A percentile compares a stretch with the other conserved stretches of the same genome.
phyloP scores from a whole-genome alignment of 306 rosid species.

The Gillenia trifoliata region DNA sequence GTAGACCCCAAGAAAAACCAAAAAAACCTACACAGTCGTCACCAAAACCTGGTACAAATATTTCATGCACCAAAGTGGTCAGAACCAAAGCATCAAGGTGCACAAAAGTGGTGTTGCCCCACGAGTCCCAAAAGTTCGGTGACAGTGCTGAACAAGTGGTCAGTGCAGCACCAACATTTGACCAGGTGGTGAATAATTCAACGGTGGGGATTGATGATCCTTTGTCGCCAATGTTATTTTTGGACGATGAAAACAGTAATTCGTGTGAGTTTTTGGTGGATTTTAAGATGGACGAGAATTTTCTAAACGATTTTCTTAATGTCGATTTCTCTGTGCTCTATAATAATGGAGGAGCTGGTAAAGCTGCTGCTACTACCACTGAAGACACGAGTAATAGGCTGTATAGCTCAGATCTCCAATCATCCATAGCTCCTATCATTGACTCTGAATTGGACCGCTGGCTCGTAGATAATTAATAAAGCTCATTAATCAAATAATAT shows the following conservation, averaged over 20 bases:
- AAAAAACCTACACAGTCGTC: not conserved
- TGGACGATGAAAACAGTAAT: slow-evolving; percentile 1
- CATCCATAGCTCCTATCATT: slow-evolving; percentile 16
- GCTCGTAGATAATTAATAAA: slow-evolving; percentile 7
- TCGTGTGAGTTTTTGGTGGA: slow-evolving; percentile 35
- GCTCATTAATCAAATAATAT: not conserved
- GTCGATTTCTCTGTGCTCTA: slow-evolving; percentile 30
- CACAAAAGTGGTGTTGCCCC: slow-evolving; percentile 34
- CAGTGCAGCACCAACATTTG: not conserved
- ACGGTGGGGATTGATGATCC: not conserved
- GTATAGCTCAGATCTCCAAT: slow-evolving; percentile 21
- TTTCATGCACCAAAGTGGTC: slow-evolving; percentile 18
- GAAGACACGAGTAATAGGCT: not conserved
- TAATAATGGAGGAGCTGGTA: slow-evolving; percentile 6
- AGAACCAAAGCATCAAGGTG: slow-evolving; percentile 55
- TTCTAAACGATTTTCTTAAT: slow-evolving; percentile 39
- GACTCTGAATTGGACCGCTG: slow-evolving; percentile 42
- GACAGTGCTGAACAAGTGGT: not conserved
- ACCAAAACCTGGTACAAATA: not conserved
- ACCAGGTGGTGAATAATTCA: not conserved
- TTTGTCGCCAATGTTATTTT: not conserved
- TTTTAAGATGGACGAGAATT: slow-evolving; percentile 36
- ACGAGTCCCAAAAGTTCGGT: not conserved
- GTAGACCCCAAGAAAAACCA: not conserved
- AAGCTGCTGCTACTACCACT: not conserved